Base-by-base conservation (phyloP, 495 filamentous ascomycete genomes). In the Staphylotrichum longicolle region DNA sequence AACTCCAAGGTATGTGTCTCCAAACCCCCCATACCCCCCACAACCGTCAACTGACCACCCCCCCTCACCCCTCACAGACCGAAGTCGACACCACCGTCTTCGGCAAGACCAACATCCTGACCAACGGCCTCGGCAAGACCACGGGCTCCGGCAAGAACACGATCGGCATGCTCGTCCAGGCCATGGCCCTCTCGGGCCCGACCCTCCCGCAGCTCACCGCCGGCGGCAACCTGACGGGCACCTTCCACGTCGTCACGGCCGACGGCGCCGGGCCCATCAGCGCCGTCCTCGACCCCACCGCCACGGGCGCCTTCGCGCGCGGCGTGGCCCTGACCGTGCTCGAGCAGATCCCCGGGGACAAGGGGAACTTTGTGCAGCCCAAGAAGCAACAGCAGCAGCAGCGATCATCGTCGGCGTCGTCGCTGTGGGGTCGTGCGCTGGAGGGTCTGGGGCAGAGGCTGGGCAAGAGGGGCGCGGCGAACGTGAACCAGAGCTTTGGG, bases 181-280 rank as follows among this genome's bases (percentile, higher is more conserved):
- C 70, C 63, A 74, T 75, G 66, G 69, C 65, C 32, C 68, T 63
- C 4, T 75, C 73, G 3, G 75, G 75, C 41, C 33, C 37, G 46
- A 72, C 68, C 44, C 64, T 77, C 33, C 71, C 75, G 44, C 75
- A 77, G 58, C 67, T 77, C 32, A 70, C 67, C 32, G 35, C 51
- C 7, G 70, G 70, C 48, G 75, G 75, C 63, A 64, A 64, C 42
- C 55, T 77, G 58, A 62, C 66, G 41, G 73, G 72, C 68, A 45
- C 46, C n/a, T 66, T 67, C 41, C 73, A 73, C 68, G 72, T 75
- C 60, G 73, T 77, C 49, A 77, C 73, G 50, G 67, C 70, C 60
- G 74, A 75, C 54, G 74, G 73, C 51, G 73, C 73, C 33, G 74
- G 74, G 34, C 74, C 74, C 39, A 66, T 72, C 63, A 67, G 68